Base-by-base conservation (phyloP, 208 protist species). In the Herpetomonas muscarum region DNA sequence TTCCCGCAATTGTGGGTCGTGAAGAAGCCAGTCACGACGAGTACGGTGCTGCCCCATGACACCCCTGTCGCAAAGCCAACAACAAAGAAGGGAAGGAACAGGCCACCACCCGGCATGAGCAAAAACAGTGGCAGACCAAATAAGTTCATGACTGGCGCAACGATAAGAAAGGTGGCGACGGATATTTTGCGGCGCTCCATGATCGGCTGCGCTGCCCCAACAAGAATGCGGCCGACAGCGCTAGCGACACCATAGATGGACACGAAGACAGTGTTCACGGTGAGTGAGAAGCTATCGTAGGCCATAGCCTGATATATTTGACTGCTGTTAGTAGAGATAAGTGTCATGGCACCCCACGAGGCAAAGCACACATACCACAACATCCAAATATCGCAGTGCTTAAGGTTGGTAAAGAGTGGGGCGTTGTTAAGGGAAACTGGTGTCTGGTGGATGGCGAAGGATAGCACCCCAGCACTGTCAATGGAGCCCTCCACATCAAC, bases 321-420 rank as follows among this genome's bases (percentile, higher is more conserved):
- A 13, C 64, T 81, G 67, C 81, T 89, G 70, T 92, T 89, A 26
- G 79, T 75, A 2, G 79, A 85, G 25, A 90, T 74, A 28, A 92
- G 55, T 39, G 85, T 92, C 65, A 81, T 84, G 47, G 76, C 66
- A 45, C 85, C 75, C 85, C 85, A 92, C 48, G 71, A 64, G 1
- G 73, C 81, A 32, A 92, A 76, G 55, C 79, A 92, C 24, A 89
- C 70, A n/a, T 70, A 77, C 85, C 85, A 92, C 79, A 92, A 63
- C n/a, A 92, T 47, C 85, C 85, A 90, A 37, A 92, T 48, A 26
- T 92, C 85, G 21, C 67, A 47, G 54, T 77, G 57, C 5, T 37
- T 68, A 34, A 92, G 21, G 57, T 92, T 92, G 12, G 61, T 56
- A 42, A 42, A 67, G 36, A 92, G 67, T 7, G 79, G 59, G 19